These are phyloP conservation scores for Gautieria morchelliformis DNA, from an alignment of 768 basidiomycete species.

Conservation along the genomic window DNA sequence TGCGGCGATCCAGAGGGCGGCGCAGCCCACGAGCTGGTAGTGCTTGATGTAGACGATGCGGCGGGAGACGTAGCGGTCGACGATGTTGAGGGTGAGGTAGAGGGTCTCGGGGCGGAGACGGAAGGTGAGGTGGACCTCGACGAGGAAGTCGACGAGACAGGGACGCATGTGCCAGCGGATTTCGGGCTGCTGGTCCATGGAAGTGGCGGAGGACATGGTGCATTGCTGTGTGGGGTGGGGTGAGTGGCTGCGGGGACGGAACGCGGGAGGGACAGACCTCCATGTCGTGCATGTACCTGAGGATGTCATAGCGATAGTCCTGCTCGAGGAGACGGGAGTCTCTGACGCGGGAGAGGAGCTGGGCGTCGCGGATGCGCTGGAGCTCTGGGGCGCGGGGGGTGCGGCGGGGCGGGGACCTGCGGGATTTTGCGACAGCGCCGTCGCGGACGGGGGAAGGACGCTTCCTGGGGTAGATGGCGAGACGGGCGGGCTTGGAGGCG, in stretches of 20 bases:
- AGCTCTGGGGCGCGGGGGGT: constrained; percentile 46
- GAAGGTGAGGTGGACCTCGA: constrained; percentile 97
- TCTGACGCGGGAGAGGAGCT: constrained; percentile 32
- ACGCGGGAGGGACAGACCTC: constrained; percentile 63
- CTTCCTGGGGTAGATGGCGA: constrained; percentile 70
- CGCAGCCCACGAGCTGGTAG: constrained; percentile 98
- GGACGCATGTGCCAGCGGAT: constrained; percentile 99
- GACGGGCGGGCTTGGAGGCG: constrained; percentile 51
- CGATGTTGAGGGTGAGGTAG: constrained; percentile 96
- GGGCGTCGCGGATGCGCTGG: constrained; percentile 12
- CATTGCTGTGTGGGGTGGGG: constrained; percentile 37
- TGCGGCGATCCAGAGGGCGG: constrained; percentile 97
- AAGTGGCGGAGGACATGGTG: constrained; percentile 86
- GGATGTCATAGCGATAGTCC: constrained; percentile 91
- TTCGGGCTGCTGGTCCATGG: constrained; percentile 99
- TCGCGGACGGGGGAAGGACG: constrained; percentile 54
- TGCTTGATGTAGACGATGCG: constrained; percentile 98
- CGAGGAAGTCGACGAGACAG: constrained; percentile 95
- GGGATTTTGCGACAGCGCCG: constrained; percentile 61
- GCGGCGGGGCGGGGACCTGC: constrained; percentile 40
- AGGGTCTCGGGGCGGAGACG: constrained; percentile 96
- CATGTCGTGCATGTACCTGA: constrained; percentile 93
- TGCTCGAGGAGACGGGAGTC: constrained; percentile 58
- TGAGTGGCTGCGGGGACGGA: neutral
- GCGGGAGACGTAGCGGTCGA: constrained; percentile 98